Evolutionary conservation across 2,329 filamentous ascomycete species (phyloP).

Genomic region (Aspergillus awamori): DNA sequence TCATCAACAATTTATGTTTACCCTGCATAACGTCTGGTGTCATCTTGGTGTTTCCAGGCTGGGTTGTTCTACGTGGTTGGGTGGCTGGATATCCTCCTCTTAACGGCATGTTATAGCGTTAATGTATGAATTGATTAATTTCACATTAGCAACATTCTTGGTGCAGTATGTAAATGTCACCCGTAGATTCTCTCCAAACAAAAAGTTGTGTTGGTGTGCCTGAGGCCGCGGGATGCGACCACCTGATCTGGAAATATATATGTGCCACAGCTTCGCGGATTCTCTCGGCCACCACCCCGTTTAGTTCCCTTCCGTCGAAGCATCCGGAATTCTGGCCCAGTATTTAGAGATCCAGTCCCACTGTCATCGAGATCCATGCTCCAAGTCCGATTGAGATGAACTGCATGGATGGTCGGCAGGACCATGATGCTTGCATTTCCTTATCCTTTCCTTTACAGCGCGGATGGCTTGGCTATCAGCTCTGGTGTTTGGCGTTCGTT

Average conservation of each 20-base stretch:
- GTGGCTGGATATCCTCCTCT: neutral
- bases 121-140: neutral
- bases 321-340: no score
- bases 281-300: no score
- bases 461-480: no score
- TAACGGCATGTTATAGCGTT: neutral
- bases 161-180: neutral
- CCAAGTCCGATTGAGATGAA: no score
- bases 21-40: neutral
- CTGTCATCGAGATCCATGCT: no score
- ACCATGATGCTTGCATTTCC: no score
- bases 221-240: neutral
- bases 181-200: neutral
- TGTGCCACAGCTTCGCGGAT: no score
- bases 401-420: no score
- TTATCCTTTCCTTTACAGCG: no score
- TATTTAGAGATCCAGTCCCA: no score
- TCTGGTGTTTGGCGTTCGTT: no score
- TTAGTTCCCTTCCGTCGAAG: no score
- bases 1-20: neutral
- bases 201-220: neutral
- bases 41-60: neutral
- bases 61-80: neutral
- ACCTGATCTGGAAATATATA: neutral
- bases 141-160: neutral